Conservation (phyloP, 768 basidiomycete genomes). For the Lenzites betulinus region DNA sequence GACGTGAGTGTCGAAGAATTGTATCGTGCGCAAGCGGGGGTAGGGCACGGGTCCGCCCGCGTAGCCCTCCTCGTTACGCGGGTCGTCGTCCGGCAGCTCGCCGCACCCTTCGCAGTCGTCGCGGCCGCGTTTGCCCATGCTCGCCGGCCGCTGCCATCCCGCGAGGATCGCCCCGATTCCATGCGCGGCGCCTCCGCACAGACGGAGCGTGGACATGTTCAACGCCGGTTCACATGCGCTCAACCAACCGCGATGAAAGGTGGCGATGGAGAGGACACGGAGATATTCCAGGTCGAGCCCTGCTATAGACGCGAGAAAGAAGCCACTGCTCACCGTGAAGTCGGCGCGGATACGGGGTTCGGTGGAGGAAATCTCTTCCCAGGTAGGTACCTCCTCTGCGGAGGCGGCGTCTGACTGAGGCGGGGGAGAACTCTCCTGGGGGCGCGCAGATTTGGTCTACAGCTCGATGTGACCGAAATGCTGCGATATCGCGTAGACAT, state of each 20-base stretch:
- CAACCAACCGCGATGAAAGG: neutral
- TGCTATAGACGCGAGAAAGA: neutral
- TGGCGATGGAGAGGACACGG: neutral
- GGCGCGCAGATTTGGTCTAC: neutral
- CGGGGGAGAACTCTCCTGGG: no score
- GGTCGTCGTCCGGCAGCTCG: neutral
- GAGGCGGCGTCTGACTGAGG: neutral
- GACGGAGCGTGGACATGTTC: neutral
- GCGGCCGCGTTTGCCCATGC: no score
- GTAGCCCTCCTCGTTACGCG: neutral
- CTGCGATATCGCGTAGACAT: neutral
- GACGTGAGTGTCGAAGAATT: no score
- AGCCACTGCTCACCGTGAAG: neutral
- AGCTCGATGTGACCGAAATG: neutral
- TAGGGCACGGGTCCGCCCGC: no score
- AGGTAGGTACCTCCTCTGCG: neutral
- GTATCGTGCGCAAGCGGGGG: no score
- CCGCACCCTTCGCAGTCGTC: neutral
- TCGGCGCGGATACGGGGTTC: neutral
- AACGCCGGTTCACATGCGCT: neutral
- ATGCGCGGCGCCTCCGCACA: neutral
- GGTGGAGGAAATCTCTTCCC: no score
- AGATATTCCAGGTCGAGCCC: neutral
- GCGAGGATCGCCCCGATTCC: neutral
- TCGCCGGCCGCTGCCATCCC: neutral